Conservation (phyloP, 2,329 filamentous ascomycete species). For the Penicillium glabrum region DNA sequence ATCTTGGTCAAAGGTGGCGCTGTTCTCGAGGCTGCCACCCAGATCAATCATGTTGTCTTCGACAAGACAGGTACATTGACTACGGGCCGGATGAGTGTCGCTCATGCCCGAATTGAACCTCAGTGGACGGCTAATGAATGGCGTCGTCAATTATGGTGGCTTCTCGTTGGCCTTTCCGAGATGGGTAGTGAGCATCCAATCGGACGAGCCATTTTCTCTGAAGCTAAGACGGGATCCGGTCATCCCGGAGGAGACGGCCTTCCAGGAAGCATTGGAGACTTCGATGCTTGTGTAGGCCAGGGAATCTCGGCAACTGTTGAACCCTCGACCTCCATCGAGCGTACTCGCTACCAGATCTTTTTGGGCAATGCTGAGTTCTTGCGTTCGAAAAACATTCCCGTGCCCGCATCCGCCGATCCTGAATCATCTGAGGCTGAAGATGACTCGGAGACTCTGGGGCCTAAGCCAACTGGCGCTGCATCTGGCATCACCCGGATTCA, state of each 20-base stretch:
- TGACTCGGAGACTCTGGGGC: constrained; percentile 26
- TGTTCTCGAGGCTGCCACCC: constrained; percentile 85
- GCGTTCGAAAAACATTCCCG: constrained; percentile 62
- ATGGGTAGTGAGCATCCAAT: constrained; percentile 95
- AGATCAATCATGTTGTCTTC: constrained; percentile 83
- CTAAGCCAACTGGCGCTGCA: constrained; percentile 38
- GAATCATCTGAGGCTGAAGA: constrained; percentile 26
- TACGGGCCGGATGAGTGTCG: constrained; percentile 91
- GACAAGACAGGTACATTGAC: constrained; percentile 97
- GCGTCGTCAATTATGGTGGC: constrained; percentile 84
- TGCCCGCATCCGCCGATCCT: constrained; percentile 43
- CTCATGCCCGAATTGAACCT: constrained; percentile 64
- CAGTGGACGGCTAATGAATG: constrained; percentile 69
- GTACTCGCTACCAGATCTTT: constrained; percentile 72
- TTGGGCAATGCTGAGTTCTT: constrained; percentile 82
- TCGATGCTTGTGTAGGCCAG: constrained; percentile 77
- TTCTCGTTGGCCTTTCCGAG: constrained; percentile 91
- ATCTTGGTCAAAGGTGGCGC: constrained; percentile 98
- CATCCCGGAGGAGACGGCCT: constrained; percentile 71
- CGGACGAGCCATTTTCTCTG: constrained; percentile 77
- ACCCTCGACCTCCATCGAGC: constrained; percentile 67
- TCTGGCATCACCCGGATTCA: constrained; percentile 87
- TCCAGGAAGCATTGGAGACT: constrained; percentile 82
- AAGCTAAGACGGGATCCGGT: constrained; percentile 73
- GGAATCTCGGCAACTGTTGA: constrained; percentile 82